phyloP scores from a whole-genome alignment of 805 yeast genomes.

The Candida nemodendra region DNA sequence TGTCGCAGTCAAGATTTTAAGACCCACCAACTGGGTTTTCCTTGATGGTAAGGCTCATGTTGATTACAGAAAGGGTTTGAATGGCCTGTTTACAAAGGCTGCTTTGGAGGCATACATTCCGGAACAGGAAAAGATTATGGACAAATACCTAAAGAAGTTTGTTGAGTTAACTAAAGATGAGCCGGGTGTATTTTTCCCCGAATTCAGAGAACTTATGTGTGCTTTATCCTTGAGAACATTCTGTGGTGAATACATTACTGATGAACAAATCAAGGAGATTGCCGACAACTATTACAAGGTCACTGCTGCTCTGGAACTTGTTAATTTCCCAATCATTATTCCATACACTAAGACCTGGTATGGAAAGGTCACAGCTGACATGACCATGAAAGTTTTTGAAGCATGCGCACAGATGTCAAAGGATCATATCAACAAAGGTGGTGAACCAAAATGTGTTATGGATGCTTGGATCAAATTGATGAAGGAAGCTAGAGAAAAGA shows the following conservation, averaged over 20 bases:
- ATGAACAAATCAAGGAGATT: conserved; percentile 80
- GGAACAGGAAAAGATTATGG: conserved; percentile 80
- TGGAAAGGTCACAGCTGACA: conserved; percentile 89
- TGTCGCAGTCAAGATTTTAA: conserved; percentile 87
- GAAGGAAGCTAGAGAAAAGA: conserved; percentile 62
- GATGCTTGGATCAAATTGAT: conserved; percentile 92
- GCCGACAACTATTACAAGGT: conserved; percentile 91
- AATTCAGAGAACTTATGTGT: conserved; percentile 93
- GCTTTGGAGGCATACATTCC: conserved; percentile 87
- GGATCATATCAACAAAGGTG: conserved; percentile 72
- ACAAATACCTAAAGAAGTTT: conserved; percentile 70
- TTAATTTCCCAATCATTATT: conserved; percentile 93
- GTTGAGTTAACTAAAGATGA: conserved; percentile 53
- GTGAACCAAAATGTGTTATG: conserved; percentile 83
- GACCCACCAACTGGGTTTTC: conserved; percentile 98
- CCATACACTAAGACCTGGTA: conserved; percentile 99
- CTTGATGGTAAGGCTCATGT: conserved; percentile 93
- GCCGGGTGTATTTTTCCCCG: conserved; percentile 81
- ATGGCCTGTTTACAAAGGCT: conserved; percentile 80
- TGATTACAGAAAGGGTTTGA: conserved; percentile 88
- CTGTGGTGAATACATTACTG: conserved; percentile 93
- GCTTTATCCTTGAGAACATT: conserved; percentile 90
- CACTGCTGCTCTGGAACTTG: conserved; percentile 95
- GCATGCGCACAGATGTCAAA: conserved; percentile 87
- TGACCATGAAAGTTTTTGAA: conserved; percentile 90